Conservation (phyloP, 108 stramenopile species). For the Cyclotella sp. region DNA sequence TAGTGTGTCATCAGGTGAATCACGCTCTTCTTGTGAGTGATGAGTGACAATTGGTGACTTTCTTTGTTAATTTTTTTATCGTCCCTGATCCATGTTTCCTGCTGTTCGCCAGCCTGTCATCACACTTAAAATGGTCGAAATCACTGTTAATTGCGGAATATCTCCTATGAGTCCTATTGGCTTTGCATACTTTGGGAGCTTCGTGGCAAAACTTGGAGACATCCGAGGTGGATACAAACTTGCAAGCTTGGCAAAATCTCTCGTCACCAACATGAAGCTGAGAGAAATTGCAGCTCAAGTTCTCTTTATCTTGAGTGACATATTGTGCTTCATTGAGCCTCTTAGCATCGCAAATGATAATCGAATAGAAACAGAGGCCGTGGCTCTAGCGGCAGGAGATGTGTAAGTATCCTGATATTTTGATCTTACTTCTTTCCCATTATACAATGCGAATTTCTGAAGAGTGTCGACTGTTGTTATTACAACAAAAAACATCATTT, state of each 20-base stretch:
- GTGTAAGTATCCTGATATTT: not conserved
- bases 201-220: not conserved
- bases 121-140: not conserved
- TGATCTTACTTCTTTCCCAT: not conserved
- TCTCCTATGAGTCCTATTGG: constrained; percentile 6
- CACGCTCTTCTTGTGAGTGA: not conserved
- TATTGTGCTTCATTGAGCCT: constrained; percentile 9
- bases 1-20: not conserved
- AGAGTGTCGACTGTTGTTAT: not conserved
- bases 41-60: too few species aligned
- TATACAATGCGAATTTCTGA: not conserved
- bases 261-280: not conserved
- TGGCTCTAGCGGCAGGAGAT: constrained; percentile 11
- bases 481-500: not conserved
- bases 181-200: constrained; percentile 17
- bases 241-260: constrained; percentile 5
- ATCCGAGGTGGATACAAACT: constrained; percentile 13
- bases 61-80: too few species aligned
- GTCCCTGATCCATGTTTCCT: too few species aligned
- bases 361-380: not conserved
- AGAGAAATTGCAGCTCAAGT: not conserved
- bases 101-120: not conserved
- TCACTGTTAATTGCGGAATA: constrained; percentile 12
- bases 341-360: constrained; percentile 1
- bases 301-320: not conserved